Base-by-base conservation (phyloP, 2,329 filamentous ascomycete genomes). In the Penicillium corylophilum region DNA sequence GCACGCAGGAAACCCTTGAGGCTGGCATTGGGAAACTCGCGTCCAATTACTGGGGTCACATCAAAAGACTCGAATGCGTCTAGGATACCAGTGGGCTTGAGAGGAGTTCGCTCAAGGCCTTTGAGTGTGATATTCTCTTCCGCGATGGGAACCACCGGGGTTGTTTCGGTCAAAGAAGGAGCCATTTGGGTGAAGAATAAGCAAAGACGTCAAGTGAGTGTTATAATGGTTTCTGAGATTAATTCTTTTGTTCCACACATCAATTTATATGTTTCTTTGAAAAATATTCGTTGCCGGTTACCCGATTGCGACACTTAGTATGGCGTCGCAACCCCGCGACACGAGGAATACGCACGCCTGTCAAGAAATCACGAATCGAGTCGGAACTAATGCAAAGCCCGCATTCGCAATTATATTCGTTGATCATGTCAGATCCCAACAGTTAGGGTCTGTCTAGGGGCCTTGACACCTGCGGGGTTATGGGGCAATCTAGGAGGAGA, bases 21-120 rank as follows among this genome's bases (percentile, higher is more conserved):
- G 46, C 71, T 75, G 2, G 72, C 70, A 13, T 66, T 65, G 1
- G 71, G 67, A 40, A 74, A 82, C 57, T 82, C 79, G 18, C 70
- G 70, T 13, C 79, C 79, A 54, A 82, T 80, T 16, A 75, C 68
- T 7, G 78, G 77, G 2, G 79, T 82, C 2, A 79, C 67, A 48
- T 81, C 78, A 46, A 79, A 76, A 8, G 65, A 74, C 13, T 76
- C 67, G 51, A 73, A 79, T 10, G 69, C 53, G 16, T 80, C 71
- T 0, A 81, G 65, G 0, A 63, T 61, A 15, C 76, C 77, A 9
- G 57, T 68, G 12, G 69, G 64, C 52, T 74, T 66, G 15, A 80
- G 51, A 2, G 73, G 71, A 28, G 63, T 57, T 26, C 56, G 54
- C 13, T 57, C 56, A 12, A 53, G 50, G 12, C 51, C 43, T 26